These are phyloP conservation scores for Penicillium macrosclerotiorum DNA, from an alignment of 495 filamentous ascomycete species.

Conservation along the genomic window DNA sequence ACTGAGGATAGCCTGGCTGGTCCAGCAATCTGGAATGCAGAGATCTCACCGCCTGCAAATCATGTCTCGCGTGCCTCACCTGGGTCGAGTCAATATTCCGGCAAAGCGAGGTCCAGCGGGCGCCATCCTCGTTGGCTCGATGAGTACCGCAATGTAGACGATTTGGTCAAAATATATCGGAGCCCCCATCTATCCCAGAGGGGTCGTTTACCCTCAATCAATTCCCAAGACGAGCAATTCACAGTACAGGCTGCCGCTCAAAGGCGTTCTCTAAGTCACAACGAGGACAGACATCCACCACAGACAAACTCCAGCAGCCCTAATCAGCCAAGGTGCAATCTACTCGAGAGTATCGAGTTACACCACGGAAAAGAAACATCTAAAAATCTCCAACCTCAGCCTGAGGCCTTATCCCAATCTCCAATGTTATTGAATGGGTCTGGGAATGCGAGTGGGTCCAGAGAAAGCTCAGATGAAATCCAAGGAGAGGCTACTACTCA, in stretches of 20 bases:
- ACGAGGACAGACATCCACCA: not conserved
- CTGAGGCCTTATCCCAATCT: not conserved
- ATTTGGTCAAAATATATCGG: slow-evolving; percentile 2
- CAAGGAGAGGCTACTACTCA: slow-evolving; percentile 38
- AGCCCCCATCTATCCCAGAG: slow-evolving; percentile 1
- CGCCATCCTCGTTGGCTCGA: not conserved
- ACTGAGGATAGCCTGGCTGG: slow-evolving; percentile 15
- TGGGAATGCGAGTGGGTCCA: slow-evolving; percentile 11
- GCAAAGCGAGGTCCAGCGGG: slow-evolving; percentile 12
- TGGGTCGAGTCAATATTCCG: slow-evolving; percentile 18
- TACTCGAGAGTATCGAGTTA: slow-evolving; percentile 18
- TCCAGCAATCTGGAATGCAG: not conserved
- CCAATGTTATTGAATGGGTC: slow-evolving; percentile 3
- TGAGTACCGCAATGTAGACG: slow-evolving; percentile 27
- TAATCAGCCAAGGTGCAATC: not conserved
- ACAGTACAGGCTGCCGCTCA: slow-evolving; percentile 26
- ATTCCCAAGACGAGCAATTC: slow-evolving; percentile 23
- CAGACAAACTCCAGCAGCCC: not conserved
- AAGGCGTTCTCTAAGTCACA: slow-evolving; percentile 17
- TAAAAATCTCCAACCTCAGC: not conserved
- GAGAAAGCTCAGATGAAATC: slow-evolving; percentile 46
- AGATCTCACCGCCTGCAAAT: slow-evolving; percentile 3
- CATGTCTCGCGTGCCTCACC: slow-evolving; percentile 16
- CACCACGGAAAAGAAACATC: not conserved
- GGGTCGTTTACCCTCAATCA: slow-evolving; percentile 6